phyloP scores from a whole-genome alignment of 1,284 basidiomycete species.

The Ganoderma lingzhi region DNA sequence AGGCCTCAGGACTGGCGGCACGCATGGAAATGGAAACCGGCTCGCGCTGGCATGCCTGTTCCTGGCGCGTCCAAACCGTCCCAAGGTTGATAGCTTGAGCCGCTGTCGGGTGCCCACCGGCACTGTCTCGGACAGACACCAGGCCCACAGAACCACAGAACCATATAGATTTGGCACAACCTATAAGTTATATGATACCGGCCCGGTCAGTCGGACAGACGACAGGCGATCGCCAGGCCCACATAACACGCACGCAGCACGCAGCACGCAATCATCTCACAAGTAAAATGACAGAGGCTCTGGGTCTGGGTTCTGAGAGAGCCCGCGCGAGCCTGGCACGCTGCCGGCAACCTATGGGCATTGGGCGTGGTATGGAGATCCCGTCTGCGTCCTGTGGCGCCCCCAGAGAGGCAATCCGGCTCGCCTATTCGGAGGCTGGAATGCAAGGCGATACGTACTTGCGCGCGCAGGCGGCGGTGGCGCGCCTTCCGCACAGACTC shows the following conservation, averaged over 20 bases:
- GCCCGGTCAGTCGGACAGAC: no score
- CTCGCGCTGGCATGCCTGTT: not conserved
- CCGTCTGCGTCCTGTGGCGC: not conserved
- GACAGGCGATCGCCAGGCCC: no score
- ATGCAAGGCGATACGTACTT: no score
- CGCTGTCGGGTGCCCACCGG: not conserved
- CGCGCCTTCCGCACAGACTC: not conserved
- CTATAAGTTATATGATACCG: no score
- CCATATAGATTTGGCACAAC: no score
- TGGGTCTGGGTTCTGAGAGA: not conserved
- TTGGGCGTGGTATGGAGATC: not conserved
- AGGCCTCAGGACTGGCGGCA: not conserved
- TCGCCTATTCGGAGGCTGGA: not conserved
- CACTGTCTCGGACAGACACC: not conserved
- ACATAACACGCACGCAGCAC: no score
- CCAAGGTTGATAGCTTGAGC: not conserved
- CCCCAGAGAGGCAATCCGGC: not conserved
- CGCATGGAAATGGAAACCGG: not conserved
- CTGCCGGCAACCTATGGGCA: constrained; percentile 1
- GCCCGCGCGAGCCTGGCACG: constrained; percentile 3
- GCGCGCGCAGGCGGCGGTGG: constrained; percentile 2
- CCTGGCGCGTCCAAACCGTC: not conserved
- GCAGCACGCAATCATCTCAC: no score
- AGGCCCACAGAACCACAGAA: no score
- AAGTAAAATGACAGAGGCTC: not conserved